Conservation (phyloP, 768 basidiomycete genomes). For the Dendrothele bispora region DNA sequence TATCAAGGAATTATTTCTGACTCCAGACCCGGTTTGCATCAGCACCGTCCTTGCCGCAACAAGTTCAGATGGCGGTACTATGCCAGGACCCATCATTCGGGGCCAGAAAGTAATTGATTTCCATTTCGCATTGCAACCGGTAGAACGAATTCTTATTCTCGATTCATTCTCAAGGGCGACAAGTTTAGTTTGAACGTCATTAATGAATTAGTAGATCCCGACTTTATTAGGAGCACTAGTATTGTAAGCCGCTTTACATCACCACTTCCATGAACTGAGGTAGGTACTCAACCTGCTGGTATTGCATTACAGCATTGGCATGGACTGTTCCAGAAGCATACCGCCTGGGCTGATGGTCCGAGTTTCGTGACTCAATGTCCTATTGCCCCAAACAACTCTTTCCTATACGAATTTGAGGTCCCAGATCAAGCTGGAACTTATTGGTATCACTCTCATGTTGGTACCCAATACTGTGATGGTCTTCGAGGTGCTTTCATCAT, state of each 20-base stretch:
- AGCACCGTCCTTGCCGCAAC: conserved; percentile 2
- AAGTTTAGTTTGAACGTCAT: too few relatives aligned
- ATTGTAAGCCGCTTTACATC: too few relatives aligned
- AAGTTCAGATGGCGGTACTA: neutral
- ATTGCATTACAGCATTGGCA: conserved; percentile 24
- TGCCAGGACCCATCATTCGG: neutral
- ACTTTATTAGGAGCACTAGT: too few relatives aligned
- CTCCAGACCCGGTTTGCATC: neutral
- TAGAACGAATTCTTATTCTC: neutral
- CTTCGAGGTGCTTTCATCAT: too few relatives aligned
- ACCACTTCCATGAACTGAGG: too few relatives aligned
- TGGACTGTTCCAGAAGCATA: conserved; percentile 6
- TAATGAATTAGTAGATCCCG: too few relatives aligned
- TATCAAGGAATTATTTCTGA: neutral
- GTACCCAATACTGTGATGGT: neutral
- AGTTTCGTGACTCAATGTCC: conserved; percentile 37
- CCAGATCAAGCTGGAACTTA: conserved; percentile 33
- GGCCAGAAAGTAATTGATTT: neutral
- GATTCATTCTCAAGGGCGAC: too few relatives aligned
- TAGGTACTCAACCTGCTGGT: too few relatives aligned
- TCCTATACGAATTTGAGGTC: conserved; percentile 29
- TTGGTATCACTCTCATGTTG: conserved; percentile 29
- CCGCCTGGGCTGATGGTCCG: conserved; percentile 17
- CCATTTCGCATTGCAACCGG: neutral
- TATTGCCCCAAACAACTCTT: conserved; percentile 25